Base-by-base conservation (phyloP, 2,329 filamentous ascomycete species). In the Fusarium sp. region DNA sequence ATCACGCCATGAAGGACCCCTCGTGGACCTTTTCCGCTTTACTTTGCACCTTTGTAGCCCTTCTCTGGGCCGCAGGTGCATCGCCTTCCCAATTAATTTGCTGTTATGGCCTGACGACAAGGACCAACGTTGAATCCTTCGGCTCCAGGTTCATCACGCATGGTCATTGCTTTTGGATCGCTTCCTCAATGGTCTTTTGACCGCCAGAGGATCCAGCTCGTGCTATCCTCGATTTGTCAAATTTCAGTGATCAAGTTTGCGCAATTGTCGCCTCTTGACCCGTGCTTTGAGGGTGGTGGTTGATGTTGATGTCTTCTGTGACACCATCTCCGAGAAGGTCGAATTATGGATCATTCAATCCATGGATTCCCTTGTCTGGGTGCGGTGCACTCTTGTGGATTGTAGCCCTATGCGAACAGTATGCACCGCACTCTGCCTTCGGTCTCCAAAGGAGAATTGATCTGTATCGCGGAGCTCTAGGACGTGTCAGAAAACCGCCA, bases 401-500 rank as follows among this genome's bases (percentile, higher is more conserved):
- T 20, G n/a, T 38, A 62, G 44, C 44, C 59, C 59, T 53, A 40
- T 53, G 38, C 27, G 22, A 12, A 60, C 42, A 33, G 29, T 17
- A 31, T 44, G 59, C 44, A 62, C 20, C 49, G 44, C 36, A 12
- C 27, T 27, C 20, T 57, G 16, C 35, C 24, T 20, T 57, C 49
- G 61, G 61, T 63, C n/a, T 63, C 49, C 24, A 63, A 56, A 63
- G 27, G 12, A 44, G 61, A 29, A 17, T 53, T 49, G 36, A 38
- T 20, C 24, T 53, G 59, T 35, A 62, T 62, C 42, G 40, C 24
- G 44, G 59, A 38, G 10, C 33, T 9, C 55, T 58, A 17, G 38
- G 24, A 60, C 57, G 29, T 38, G 59, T 53, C 31, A 51, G 59
- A 51, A 61, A 61, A 61, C 58, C 59, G 42, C 42, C 59, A 62